These are phyloP conservation scores for Coniophora puteana DNA, from an alignment of 1,284 basidiomycete species.

Conservation along the genomic window DNA sequence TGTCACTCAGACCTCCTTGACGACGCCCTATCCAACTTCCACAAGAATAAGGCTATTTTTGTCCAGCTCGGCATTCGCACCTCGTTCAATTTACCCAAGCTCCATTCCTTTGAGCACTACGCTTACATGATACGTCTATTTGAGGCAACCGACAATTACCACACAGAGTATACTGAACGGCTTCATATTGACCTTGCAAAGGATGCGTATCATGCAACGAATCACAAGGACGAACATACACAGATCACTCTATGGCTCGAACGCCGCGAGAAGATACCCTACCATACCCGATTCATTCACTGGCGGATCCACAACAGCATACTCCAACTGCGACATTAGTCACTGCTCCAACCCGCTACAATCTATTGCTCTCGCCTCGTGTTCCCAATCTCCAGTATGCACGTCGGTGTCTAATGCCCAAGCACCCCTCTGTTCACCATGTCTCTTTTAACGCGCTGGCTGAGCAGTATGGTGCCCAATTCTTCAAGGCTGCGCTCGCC, in stretches of 20 bases:
- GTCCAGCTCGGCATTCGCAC: conserved; percentile 19
- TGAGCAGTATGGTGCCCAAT: conserved; percentile 20
- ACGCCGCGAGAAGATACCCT: conserved; percentile 18
- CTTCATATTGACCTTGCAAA: conserved; percentile 30
- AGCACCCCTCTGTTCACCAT: conserved; percentile 16
- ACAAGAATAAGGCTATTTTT: conserved; percentile 17
- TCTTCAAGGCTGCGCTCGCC: conserved; percentile 25
- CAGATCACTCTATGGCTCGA: conserved; percentile 37
- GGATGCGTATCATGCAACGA: conserved; percentile 28
- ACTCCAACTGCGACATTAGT: background rate
- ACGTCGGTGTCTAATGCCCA: conserved; percentile 16
- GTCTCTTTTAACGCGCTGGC: conserved; percentile 13
- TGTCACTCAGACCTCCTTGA: conserved; percentile 9
- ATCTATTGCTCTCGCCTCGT: too few species aligned
- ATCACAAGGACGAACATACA: conserved; percentile 27
- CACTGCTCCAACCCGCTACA: conserved; percentile 2
- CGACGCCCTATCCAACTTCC: conserved; percentile 11
- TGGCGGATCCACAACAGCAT: conserved; percentile 14
- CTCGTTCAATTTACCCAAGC: conserved; percentile 10
- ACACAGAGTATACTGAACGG: conserved; percentile 25
- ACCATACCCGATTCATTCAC: conserved; percentile 17
- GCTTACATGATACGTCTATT: conserved; percentile 14
- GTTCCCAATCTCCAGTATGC: conserved; percentile 11
- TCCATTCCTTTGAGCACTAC: conserved; percentile 24
- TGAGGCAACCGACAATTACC: conserved; percentile 24